These are phyloP conservation scores for Orychophragmus violaceus DNA, from an alignment of 345 rosid genomes.

Conservation along the genomic window DNA sequence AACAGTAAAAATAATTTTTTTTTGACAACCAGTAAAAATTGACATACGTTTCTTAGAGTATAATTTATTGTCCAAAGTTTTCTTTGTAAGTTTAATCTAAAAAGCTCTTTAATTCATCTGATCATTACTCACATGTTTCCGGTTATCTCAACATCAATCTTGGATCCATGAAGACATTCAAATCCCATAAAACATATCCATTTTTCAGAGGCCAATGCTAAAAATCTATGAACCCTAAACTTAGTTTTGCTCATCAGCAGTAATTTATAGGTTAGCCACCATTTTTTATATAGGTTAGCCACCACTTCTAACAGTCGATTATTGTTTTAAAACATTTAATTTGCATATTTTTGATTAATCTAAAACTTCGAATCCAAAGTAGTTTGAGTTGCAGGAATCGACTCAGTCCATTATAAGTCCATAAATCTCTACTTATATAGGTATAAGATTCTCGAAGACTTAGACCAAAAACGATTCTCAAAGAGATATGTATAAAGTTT, in stretches of 20 bases:
- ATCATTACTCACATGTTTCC: constrained; percentile 8
- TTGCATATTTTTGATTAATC: background rate
- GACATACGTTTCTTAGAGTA: background rate
- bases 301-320: background rate
- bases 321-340: background rate
- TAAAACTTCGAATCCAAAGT: background rate
- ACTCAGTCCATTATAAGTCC: background rate
- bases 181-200: background rate
- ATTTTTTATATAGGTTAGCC: background rate
- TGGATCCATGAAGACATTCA: background rate
- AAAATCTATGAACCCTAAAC: background rate
- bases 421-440: background rate
- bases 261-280: background rate
- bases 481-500: background rate
- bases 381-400: background rate
- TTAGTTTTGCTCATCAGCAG: constrained; percentile 3
- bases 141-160: background rate
- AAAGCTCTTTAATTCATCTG: background rate
- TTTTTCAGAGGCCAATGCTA: background rate
- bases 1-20: too few species aligned
- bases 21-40: too few species aligned
- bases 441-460: too few species aligned
- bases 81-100: background rate
- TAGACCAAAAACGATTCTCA: too few species aligned
- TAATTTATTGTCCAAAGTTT: background rate